Evolutionary conservation across 371 early-diverging fungal genomes (phyloP).

Genomic region (Actinomortierella ambigua): DNA sequence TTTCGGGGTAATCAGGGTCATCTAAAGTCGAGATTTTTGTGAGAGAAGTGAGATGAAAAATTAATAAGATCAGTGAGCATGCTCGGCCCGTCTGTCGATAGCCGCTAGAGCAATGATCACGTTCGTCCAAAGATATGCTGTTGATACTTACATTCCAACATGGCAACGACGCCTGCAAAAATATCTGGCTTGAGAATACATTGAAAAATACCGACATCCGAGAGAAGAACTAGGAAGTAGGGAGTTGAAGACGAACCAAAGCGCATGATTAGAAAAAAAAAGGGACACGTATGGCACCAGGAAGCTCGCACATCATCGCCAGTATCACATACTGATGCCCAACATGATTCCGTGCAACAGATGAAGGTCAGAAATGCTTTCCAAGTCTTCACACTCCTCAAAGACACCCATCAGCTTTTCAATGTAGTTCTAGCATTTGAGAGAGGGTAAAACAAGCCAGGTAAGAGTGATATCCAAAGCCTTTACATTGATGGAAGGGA

Average conservation of each 20-base stretch:
- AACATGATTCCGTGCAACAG: conserved; percentile 72
- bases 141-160: conserved; percentile 77
- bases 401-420: conserved; percentile 73
- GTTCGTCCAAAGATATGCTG: conserved; percentile 8
- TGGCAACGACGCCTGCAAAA: conserved; percentile 70
- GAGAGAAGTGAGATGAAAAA: no score
- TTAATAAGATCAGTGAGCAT: no score
- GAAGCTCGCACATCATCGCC: neutral
- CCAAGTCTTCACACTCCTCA: conserved; percentile 85
- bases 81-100: no score
- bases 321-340: conserved; percentile 65
- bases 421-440: conserved; percentile 68
- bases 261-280: neutral
- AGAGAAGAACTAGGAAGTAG: conserved; percentile 61
- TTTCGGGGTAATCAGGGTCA: conserved; percentile 72
- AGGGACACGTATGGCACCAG: neutral
- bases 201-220: conserved; percentile 71
- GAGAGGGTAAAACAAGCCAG: conserved; percentile 31
- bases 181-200: conserved; percentile 75
- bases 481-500: no score
- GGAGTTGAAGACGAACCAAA: no score
- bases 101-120: no score
- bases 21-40: no score
- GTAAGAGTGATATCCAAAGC: no score
- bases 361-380: conserved; percentile 73